phyloP scores from a whole-genome alignment of 257 asterid genomes.

The Nicotiana undulata region DNA sequence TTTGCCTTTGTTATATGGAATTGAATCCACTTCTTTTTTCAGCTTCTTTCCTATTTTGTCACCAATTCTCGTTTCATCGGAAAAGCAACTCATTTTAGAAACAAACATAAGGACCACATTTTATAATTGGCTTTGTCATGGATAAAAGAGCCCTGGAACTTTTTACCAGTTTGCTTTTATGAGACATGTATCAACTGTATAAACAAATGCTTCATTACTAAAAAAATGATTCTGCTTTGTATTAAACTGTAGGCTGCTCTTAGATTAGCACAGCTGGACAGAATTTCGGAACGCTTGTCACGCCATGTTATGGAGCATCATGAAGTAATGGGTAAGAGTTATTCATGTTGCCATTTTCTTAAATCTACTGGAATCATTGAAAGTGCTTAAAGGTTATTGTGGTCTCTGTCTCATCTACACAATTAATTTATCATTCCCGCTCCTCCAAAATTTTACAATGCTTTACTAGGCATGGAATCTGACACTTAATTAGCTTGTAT shows the following conservation, averaged over 20 bases:
- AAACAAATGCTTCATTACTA: background rate
- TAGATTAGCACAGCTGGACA: constrained; percentile 83
- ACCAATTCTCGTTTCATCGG: background rate
- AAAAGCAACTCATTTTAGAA: background rate
- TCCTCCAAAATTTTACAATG: background rate
- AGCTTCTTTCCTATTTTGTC: background rate
- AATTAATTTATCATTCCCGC: background rate
- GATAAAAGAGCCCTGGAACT: background rate
- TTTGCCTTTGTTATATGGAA: background rate
- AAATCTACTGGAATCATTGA: background rate
- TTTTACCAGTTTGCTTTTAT: background rate
- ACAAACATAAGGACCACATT: background rate
- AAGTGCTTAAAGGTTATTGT: background rate
- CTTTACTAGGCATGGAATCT: background rate
- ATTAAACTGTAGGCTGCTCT: constrained; percentile 73
- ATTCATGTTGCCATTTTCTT: constrained; percentile 8
- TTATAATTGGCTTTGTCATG: background rate
- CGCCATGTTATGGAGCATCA: constrained; percentile 97
- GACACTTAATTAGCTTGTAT: background rate
- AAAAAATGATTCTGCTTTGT: background rate
- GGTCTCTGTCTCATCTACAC: constrained; percentile 7
- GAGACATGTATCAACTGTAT: background rate
- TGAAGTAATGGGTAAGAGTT: constrained; percentile 92
- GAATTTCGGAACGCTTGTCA: constrained; percentile 81
- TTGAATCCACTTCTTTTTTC: background rate